Evolutionary conservation across 2,329 filamentous ascomycete species (phyloP), one percentile per base, ranked within the genome.

Genomic region (Alternaria metachromatica): DNA sequence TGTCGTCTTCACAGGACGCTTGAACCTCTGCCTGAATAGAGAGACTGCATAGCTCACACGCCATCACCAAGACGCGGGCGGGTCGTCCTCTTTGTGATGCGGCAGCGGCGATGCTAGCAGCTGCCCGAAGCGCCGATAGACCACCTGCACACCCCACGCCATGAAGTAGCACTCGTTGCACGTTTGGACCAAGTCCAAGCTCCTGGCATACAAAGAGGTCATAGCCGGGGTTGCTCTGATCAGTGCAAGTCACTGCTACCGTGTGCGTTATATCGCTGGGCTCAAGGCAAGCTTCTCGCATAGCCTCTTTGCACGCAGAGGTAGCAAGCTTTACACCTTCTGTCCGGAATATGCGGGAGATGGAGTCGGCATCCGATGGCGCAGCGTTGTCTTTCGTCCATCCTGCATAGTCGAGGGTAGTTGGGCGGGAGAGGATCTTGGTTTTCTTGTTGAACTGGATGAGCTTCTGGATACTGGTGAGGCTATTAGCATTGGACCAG

Each of bases 11-110:
- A 15, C 86, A 15, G 74, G 90, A 86, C 74, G 86, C 88, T 65
- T 91, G 85, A 50, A 92, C 79, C 76, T 92, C 90, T 69, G 87
- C 89, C 45, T 89, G 83, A 6, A 89, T 86, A 72, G 91, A 80
- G 2, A 86, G 68, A 37, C 76, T 82, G 49, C 79, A 81, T 0
- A 83, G 67, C 73, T 91, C 89, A 60, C 90, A 84, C 3, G 90
- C 88, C 30, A 92, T 80, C 4, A 90, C 89, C 43, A 93, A 77
- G 5, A 92, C 82, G 28, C 89, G 84, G 3, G 90, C 90, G 3
- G 87, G 86, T 64, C 84, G 84, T 2, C 86, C 81, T 54, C 88
- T 82, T 64, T 87, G 87, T 13, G 85, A 84, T 62, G 89, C 86
- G 2, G 89, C 89, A 12, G 90, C 80, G 3, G 89, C 90, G 20